Percentiles rank a stretch among this genome's conserved stretches.
Evolutionary conservation across 2,329 filamentous ascomycete genomes (phyloP).

Genomic region (Penicillium sp.): DNA sequence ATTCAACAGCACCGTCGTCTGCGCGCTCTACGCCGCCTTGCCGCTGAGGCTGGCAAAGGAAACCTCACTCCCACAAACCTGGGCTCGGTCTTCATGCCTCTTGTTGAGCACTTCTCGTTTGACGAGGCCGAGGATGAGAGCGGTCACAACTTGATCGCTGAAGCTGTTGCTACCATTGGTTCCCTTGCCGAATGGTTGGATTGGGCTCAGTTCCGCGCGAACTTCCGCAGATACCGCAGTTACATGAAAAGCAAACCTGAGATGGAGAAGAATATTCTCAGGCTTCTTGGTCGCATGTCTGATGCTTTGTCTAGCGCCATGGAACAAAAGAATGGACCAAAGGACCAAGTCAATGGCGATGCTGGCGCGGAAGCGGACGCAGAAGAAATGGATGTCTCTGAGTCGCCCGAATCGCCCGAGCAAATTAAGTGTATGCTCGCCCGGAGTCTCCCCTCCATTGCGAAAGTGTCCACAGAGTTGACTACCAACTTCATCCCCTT

Average conservation of each 20-base stretch:
- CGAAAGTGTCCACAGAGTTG: slow-evolving; percentile 71
- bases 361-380: slow-evolving; percentile 20
- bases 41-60: slow-evolving; percentile 62
- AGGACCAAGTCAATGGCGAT: slow-evolving; percentile 19
- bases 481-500: slow-evolving; percentile 73
- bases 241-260: slow-evolving; percentile 80
- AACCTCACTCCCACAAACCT: slow-evolving; percentile 74
- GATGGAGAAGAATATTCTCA: slow-evolving; percentile 79
- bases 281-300: slow-evolving; percentile 75
- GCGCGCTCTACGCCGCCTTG: slow-evolving; percentile 75
- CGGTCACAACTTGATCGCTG: slow-evolving; percentile 78
- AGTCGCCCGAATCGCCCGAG: slow-evolving; percentile 10
- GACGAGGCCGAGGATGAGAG: slow-evolving; percentile 73
- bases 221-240: slow-evolving; percentile 77
- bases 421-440: slow-evolving; percentile 51
- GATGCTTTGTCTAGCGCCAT: slow-evolving; percentile 67
- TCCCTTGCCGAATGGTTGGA: slow-evolving; percentile 72
- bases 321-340: slow-evolving; percentile 24
- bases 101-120: slow-evolving; percentile 93
- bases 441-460: slow-evolving; percentile 62
- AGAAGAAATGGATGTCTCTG: slow-evolving; percentile 28
- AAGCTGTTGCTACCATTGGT: slow-evolving; percentile 79
- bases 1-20: slow-evolving; percentile 84
- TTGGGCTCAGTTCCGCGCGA: slow-evolving; percentile 85
- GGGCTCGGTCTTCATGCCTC: slow-evolving; percentile 80